phyloP scores from a whole-genome alignment of 495 filamentous ascomycete species.

The Podospora tetraspora region DNA sequence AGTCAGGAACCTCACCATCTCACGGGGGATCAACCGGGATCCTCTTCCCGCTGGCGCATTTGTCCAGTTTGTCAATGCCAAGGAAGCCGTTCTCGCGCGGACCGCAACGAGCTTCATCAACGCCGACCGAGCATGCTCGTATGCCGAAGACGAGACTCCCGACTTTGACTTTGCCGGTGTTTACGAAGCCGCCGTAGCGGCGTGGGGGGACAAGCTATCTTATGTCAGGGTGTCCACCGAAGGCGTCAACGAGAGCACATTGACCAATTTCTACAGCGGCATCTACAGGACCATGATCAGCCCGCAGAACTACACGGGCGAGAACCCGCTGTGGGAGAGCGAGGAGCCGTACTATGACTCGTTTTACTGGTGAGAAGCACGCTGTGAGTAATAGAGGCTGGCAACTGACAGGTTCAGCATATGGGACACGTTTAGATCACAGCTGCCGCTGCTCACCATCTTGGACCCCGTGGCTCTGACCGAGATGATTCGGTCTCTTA shows the following conservation, averaged over 20 bases:
- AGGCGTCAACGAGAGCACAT: slow-evolving; percentile 47
- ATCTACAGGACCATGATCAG: slow-evolving; percentile 67
- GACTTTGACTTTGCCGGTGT: slow-evolving; percentile 58
- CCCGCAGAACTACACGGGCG: slow-evolving; percentile 73
- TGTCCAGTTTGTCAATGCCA: slow-evolving; percentile 31
- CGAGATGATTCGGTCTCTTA: slow-evolving; percentile 61
- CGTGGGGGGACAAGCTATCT: slow-evolving; percentile 61
- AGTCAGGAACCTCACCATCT: slow-evolving; percentile 48
- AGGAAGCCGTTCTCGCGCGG: slow-evolving; percentile 52
- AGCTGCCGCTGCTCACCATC: slow-evolving; percentile 65
- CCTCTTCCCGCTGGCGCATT: slow-evolving; percentile 66
- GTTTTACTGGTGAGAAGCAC: slow-evolving; percentile 59
- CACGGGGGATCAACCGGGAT: slow-evolving; percentile 56
- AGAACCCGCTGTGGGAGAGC: slow-evolving; percentile 69
- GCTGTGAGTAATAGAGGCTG: too few species aligned
- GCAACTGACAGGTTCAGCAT: slow-evolving; percentile 28
- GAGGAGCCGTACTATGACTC: slow-evolving; percentile 75
- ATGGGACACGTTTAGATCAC: slow-evolving; percentile 71
- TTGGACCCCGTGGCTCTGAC: slow-evolving; percentile 60
- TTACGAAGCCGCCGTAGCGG: slow-evolving; percentile 45
- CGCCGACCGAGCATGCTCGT: slow-evolving; percentile 57
- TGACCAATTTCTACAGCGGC: slow-evolving; percentile 65
- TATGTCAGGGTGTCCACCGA: slow-evolving; percentile 52
- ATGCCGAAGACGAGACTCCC: slow-evolving; percentile 64
- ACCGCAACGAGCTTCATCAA: slow-evolving; percentile 70